Conservation (phyloP, 768 basidiomycete species). For the Dentipellis fragilis region DNA sequence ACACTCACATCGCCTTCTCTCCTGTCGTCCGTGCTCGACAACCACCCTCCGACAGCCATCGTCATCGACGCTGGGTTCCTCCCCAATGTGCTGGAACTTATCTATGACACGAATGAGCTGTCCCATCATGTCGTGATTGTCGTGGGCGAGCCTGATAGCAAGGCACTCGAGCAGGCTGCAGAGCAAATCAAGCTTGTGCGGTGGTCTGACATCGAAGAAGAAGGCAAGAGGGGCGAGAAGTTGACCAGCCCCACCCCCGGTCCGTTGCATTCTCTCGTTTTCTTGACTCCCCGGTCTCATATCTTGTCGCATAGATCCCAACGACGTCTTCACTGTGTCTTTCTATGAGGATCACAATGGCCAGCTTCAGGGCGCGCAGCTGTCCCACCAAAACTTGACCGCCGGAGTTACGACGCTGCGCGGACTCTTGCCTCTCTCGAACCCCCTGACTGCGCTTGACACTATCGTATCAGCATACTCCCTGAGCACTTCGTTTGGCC, state of each 20-base stretch:
- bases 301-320: constrained; percentile 30
- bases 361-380: constrained; percentile 46
- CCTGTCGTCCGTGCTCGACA: constrained; percentile 54
- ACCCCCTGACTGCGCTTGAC: constrained; percentile 59
- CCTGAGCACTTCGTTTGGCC: constrained; percentile 67
- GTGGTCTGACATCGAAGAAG: constrained; percentile 64
- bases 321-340: constrained; percentile 58
- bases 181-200: constrained; percentile 45
- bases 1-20: constrained; percentile 52
- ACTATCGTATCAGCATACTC: constrained; percentile 69
- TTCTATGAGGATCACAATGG: constrained; percentile 49
- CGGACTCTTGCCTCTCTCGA: constrained; percentile 64
- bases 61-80: constrained; percentile 61
- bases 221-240: constrained; percentile 42
- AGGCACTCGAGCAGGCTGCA: constrained; percentile 35
- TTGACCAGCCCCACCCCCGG: constrained; percentile 37
- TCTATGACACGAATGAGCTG: constrained; percentile 48
- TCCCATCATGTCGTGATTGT: constrained; percentile 53
- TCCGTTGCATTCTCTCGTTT: constrained; percentile 23
- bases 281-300: neutral
- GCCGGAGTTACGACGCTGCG: constrained; percentile 80
- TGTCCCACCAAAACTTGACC: constrained; percentile 81
- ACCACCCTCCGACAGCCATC: constrained; percentile 62
- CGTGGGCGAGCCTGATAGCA: constrained; percentile 50
- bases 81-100: constrained; percentile 57